Evolutionary conservation across 306 rosid species (phyloP), one percentile per base, ranked within the genome.

Genomic region (Pueraria montana): DNA sequence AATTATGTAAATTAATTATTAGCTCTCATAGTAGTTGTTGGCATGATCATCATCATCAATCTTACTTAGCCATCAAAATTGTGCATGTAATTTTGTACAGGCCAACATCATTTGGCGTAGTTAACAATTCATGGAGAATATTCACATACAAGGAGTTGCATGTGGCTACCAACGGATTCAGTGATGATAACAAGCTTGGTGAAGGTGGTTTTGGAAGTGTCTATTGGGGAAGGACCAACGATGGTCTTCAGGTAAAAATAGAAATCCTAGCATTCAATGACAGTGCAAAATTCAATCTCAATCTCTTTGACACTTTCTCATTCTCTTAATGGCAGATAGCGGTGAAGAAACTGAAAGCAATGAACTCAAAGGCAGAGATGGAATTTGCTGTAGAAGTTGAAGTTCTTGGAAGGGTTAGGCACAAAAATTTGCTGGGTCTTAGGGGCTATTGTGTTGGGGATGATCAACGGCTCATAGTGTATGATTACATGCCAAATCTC

Each of bases 351-450:
- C 87, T 95, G 88, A 93, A 93, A 84, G 91, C 94, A 48, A 93
- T 93, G 97, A 95, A 78, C 84, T 91, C 92, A 4, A 95, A 95
- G 79, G 97, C 97, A 10, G 95, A 95, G 86, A 93, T 93, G 98
- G 98, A 95, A 79, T 95, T 95, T 74, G 97, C 98, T 0, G 98
- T 93, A 23, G 98, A 95, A 86, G 98, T 93, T 4, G 98, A 95
- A 81, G 98, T 95, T 68, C 94, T 95, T 8, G 98, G 94, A 30
- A 91, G 98, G 87, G 97, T 93, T 21, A 80, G 94, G 87, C 98
- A 95, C 90, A 95, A 95, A 72, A 95, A 93, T 32, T 88, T 95
- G 75, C 82, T 93, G 20, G 95, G 97, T 9, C 90, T 95, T 2
- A 90, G 95, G 53, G 98, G 98, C 2, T 95, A 90, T 62, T 95